These are phyloP conservation scores for Discostella stelligeroides DNA, from an alignment of 108 stramenopile genomes.

Conservation along the genomic window DNA sequence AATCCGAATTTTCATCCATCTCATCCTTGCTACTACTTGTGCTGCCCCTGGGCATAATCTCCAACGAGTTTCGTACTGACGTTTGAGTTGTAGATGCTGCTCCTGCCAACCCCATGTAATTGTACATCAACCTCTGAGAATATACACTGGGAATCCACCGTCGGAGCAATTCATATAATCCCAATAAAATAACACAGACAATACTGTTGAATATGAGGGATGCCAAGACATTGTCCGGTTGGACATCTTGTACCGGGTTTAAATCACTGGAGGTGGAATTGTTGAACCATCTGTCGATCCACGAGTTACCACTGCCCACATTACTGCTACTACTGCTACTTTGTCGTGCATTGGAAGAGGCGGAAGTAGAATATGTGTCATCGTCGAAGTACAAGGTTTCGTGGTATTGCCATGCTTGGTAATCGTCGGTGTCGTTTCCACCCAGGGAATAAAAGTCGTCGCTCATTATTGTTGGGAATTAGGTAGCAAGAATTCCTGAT, in stretches of 20 bases:
- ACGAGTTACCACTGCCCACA: slow-evolving; percentile 1
- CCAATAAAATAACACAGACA: slow-evolving; percentile 71
- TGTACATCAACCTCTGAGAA: slow-evolving; percentile 34
- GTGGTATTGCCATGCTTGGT: neutral
- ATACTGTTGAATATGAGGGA: slow-evolving; percentile 65
- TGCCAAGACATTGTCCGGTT: slow-evolving; percentile 75
- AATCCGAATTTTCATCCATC: no score
- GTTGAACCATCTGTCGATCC: slow-evolving; percentile 11
- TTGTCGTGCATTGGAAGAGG: no score
- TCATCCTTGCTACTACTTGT: no score
- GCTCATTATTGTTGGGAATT: neutral
- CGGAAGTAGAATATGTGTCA: neutral
- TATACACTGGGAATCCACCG: slow-evolving; percentile 77
- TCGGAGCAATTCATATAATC: slow-evolving; percentile 70
- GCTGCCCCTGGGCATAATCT: no score
- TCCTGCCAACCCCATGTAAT: neutral
- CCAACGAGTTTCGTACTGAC: no score
- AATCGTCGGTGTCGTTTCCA: slow-evolving; percentile 1
- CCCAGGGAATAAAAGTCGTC: neutral
- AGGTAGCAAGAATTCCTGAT: no score
- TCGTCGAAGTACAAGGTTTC: slow-evolving; percentile 21
- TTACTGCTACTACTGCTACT: neutral
- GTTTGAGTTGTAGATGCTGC: no score
- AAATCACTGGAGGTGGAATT: slow-evolving; percentile 32
- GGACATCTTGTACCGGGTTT: slow-evolving; percentile 59